These are phyloP conservation scores for Prototheca wickerhamii DNA, from an alignment of 163 green algal genomes.

Conservation along the genomic window DNA sequence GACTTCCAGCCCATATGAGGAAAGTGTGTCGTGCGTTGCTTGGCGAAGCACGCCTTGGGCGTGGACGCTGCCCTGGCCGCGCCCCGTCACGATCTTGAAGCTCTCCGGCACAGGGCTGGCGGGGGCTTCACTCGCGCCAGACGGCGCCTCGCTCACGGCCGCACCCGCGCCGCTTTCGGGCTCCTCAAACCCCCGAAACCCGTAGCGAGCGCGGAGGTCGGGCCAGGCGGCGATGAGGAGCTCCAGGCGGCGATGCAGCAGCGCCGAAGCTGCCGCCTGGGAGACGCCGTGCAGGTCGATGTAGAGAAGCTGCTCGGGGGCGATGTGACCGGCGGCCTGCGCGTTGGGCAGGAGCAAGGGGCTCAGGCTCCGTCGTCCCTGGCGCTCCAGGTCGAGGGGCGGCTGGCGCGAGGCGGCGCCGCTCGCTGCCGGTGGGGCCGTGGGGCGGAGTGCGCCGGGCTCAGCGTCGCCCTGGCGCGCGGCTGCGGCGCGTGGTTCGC, in stretches of 20 bases:
- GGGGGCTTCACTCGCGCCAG: not conserved
- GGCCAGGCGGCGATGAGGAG: slow-evolving; percentile 1
- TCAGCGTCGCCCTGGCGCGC: not conserved
- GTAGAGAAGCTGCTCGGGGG: slow-evolving; percentile 6
- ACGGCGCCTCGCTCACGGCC: not conserved
- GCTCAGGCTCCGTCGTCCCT: not conserved
- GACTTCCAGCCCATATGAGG: not conserved
- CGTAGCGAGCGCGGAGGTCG: not conserved
- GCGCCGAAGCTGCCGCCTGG: slow-evolving; percentile 10
- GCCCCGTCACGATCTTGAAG: not conserved
- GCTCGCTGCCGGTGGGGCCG: not conserved
- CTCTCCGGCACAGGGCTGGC: not conserved
- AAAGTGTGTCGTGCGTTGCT: not conserved
- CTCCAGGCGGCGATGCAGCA: slow-evolving; percentile 16
- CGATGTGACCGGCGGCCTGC: not conserved
- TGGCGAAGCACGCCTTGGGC: not conserved
- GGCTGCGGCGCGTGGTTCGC: not conserved
- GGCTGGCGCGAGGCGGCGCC: not conserved
- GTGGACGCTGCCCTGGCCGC: not conserved
- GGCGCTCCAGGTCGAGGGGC: not conserved
- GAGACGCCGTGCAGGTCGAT: slow-evolving; percentile 21
- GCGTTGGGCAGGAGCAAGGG: not conserved
- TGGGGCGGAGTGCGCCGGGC: not conserved
- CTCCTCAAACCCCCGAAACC: not conserved
- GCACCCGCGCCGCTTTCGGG: not conserved